Evolutionary conservation across 139 green algal species (phyloP), one percentile per base, ranked within the genome.

Genomic region (Chlamydomonas applanata): DNA sequence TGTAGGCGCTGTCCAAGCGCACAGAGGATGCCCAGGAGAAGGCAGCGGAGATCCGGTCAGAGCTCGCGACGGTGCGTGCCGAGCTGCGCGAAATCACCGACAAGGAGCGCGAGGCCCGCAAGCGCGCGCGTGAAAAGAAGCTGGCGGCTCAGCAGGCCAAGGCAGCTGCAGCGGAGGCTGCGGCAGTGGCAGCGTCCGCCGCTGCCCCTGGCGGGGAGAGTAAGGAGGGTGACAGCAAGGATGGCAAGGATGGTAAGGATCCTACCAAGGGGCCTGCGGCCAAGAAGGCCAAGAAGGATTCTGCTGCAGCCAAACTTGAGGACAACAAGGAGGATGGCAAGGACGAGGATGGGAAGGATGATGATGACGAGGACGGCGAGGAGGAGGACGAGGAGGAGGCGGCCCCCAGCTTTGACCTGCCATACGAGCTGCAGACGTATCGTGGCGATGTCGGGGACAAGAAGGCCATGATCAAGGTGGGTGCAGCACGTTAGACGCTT

Each of bases 321-420:
- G 29, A 5, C 19, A 19, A 66, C 20, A 49, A 49, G 40, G 40
- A 49, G 62, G 19, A 25, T 16, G 16, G 29, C 32, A 32, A 20
- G 9, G 62, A 25, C 32, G 33, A 36, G 59, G 59, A 27, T 36
- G 59, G 59, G n/a, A 66, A 71, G 64, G 64, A 22, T 36, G 36
- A 59, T 1, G 64, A 36, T 53, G n/a, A 19, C 20, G 14, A 71
- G 14, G 64, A 59, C 34, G 40, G 29, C 40, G 64, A 63, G 27
- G 65, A 57, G 36, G 46, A 73, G 14, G 67, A 73, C 14, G 67
- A 73, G 45, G 67, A 73, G 27, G 59, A 30, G 59, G 9, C 59
- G n/a, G 4, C 59, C n/a, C 77, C 77, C 32, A 72, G 49, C 44
- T 86, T 73, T 65, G 82, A 83, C 57, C 74, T 87, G 74, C 74